phyloP scores from a whole-genome alignment of 2,329 filamentous ascomycete species.

The Neonectria neomacrospora region DNA sequence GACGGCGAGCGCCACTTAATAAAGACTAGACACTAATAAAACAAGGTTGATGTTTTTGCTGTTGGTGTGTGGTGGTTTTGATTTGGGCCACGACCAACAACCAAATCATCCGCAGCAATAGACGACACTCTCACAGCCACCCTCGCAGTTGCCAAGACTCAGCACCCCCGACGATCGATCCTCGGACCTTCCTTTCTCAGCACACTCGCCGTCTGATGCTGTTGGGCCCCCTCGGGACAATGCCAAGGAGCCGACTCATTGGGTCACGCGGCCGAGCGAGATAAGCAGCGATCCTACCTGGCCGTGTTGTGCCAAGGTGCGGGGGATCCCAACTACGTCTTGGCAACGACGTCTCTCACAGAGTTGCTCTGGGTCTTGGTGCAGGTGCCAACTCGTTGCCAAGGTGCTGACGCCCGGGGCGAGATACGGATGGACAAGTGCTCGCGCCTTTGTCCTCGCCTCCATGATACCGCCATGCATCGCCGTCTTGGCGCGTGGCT shows the following conservation, averaged over 20 bases:
- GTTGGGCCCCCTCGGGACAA: constrained; percentile 25
- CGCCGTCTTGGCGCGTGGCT: background rate
- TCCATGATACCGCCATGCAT: background rate
- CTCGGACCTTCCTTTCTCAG: constrained; percentile 38
- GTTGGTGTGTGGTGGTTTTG: background rate
- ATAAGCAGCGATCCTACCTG: constrained; percentile 29
- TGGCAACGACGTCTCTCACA: no score
- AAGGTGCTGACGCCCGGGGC: no score
- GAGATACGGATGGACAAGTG: background rate
- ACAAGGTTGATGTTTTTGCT: no score
- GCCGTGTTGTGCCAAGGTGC: constrained; percentile 29
- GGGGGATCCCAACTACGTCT: constrained; percentile 30
- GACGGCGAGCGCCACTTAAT: constrained; percentile 19
- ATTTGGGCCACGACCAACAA: no score
- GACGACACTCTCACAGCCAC: background rate
- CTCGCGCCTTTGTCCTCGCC: background rate
- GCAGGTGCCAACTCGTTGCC: no score
- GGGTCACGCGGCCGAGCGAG: constrained; percentile 37
- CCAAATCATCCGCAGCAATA: no score
- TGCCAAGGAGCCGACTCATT: constrained; percentile 5
- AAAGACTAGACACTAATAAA: constrained; percentile 8
- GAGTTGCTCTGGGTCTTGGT: no score
- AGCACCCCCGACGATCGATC: constrained; percentile 30
- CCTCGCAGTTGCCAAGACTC: constrained; percentile 27
- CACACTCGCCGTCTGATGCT: constrained; percentile 20